These are phyloP conservation scores for Prunus mira DNA, from an alignment of 306 rosid genomes.

Conservation along the genomic window DNA sequence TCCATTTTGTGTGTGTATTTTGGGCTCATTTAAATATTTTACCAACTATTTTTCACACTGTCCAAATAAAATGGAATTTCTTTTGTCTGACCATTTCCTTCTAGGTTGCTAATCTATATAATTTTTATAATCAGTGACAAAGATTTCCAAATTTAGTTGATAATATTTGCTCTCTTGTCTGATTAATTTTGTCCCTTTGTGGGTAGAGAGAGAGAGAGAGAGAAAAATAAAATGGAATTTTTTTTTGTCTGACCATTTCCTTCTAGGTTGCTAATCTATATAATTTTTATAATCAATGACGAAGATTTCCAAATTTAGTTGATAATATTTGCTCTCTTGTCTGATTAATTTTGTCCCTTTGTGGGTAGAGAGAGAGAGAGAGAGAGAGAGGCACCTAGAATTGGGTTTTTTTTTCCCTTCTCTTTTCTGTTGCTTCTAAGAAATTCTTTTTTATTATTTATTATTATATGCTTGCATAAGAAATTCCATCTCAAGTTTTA, in stretches of 20 bases:
- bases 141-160: background rate
- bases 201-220: background rate
- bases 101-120: no score
- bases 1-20: background rate
- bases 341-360: background rate
- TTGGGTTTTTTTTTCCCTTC: background rate
- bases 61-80: no score
- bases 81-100: no score
- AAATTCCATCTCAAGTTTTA: background rate
- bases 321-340: background rate
- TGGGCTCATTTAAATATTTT: background rate
- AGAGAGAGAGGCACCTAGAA: background rate
- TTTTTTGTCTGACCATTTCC: no score
- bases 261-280: no score
- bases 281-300: no score
- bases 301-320: background rate
- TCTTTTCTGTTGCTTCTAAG: background rate
- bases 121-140: no score
- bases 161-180: background rate
- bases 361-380: no score
- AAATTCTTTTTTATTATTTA: background rate
- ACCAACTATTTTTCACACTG: no score
- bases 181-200: background rate
- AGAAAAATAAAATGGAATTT: no score
- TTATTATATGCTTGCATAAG: background rate